Base-by-base conservation (phyloP, 2,329 filamentous ascomycete genomes). In the Penicillium frequentans region DNA sequence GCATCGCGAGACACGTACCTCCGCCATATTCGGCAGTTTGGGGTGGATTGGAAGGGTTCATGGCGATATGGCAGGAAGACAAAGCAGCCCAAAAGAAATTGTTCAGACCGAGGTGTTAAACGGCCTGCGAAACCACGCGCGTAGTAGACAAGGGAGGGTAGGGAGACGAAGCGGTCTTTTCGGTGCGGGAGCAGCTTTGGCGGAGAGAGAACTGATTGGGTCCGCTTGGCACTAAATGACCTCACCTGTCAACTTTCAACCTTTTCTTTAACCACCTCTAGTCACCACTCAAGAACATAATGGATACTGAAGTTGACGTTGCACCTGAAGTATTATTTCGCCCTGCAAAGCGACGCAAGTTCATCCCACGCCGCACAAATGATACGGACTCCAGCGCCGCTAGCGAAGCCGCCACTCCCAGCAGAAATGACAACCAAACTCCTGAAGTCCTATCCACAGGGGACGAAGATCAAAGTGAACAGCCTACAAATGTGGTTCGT, bases 281-380 rank as follows among this genome's bases (percentile, higher is more conserved):
- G 37, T 13, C 35, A 24, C 45, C 31, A 49, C 46, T 21, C 29
- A 13, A 43, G 48, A 21, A 21, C 31, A 63, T 5, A 3, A 75
- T 75, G 73, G 66, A 74, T 44, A 58, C 67, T 3, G 65, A 73
- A 21, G 37, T 57, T 8, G 57, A 63, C 19, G 31, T 58, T 39
- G 35, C 57, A 1, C 58, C 70, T 5, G 70, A 74, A 43, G 64
- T 77, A 7, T 59, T 79, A 13, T 82, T 82, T 61, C 74, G 81
- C 31, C 73, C 80, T 16, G 73, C 73, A 8, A 84, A 84, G 70
- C 76, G 77, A 54, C 74, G 80, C 58, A 84, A 81, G 64, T 77
- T 81, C 52, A 72, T 79, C 60, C 79, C 81, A 54, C 79, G 77
- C 61, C 76, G 80, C 51, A 67, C 56, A 5, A 61, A 67, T 35